These are phyloP conservation scores for Paraurostyla sp. DNA, from an alignment of 73 alveolate genomes.

Conservation along the genomic window DNA sequence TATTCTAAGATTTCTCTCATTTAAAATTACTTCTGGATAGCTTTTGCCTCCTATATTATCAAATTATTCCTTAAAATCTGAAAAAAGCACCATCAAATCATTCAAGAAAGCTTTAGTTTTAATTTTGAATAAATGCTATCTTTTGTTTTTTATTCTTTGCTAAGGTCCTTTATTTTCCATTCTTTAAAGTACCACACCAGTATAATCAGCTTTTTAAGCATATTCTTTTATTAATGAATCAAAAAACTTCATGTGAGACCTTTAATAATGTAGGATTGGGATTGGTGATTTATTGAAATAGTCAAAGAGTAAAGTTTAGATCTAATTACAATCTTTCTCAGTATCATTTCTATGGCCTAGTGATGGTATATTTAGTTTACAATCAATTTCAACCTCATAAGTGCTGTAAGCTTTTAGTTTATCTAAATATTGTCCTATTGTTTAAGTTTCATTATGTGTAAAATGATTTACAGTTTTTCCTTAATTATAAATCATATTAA, in stretches of 20 bases:
- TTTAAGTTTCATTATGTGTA: slow-evolving; percentile 9
- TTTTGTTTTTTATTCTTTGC: neutral
- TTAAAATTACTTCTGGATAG: neutral
- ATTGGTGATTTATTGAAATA: slow-evolving; percentile 51
- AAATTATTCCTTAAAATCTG: slow-evolving; percentile 43
- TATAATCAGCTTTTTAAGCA: slow-evolving; percentile 36
- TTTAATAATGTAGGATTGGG: slow-evolving; percentile 68
- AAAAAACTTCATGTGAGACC: slow-evolving; percentile 66
- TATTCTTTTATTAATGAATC: slow-evolving; percentile 56
- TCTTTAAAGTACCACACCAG: slow-evolving; percentile 11
- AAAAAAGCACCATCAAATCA: slow-evolving; percentile 47
- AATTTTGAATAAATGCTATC: slow-evolving; percentile 28
- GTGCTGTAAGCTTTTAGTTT: slow-evolving; percentile 51
- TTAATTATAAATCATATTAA: slow-evolving; percentile 55
- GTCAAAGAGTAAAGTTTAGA: neutral
- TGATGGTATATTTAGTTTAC: slow-evolving; percentile 65
- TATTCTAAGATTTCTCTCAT: neutral
- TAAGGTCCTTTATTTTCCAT: neutral
- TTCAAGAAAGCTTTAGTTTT: slow-evolving; percentile 48
- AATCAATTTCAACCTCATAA: slow-evolving; percentile 54
- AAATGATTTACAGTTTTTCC: slow-evolving; percentile 62
- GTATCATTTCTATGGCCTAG: slow-evolving; percentile 49
- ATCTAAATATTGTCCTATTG: slow-evolving; percentile 45
- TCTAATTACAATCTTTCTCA: neutral
- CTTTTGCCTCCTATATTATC: neutral